phyloP scores from a whole-genome alignment of 2,329 filamentous ascomycete genomes.

The Fusarium caatingaense region DNA sequence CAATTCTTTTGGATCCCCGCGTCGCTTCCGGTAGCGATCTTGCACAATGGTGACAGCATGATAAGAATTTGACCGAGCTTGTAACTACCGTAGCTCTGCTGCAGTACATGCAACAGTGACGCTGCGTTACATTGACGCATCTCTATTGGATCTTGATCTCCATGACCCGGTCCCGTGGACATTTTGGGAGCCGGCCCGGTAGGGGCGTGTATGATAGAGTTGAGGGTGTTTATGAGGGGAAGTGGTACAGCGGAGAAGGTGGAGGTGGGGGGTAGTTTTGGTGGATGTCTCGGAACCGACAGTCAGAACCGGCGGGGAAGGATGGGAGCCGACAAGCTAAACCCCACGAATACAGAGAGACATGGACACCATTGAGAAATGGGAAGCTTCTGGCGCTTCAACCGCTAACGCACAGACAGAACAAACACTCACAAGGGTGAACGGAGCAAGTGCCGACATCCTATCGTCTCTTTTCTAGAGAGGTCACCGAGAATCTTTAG shows the following conservation, averaged over 20 bases:
- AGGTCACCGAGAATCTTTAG: conserved; percentile 15
- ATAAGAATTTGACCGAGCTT: conserved; percentile 28
- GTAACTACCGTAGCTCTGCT: background rate
- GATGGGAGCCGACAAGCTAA: conserved; percentile 22
- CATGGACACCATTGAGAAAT: conserved; percentile 10
- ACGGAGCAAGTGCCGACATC: conserved; percentile 8
- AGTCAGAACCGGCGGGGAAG: conserved; percentile 21
- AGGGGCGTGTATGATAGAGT: conserved; percentile 28
- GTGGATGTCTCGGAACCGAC: conserved; percentile 24
- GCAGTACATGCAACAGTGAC: conserved; percentile 9
- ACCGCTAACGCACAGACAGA: conserved; percentile 8
- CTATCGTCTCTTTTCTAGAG: background rate
- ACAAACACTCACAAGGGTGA: background rate
- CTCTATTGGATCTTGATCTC: conserved; percentile 8
- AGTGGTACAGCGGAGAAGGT: background rate
- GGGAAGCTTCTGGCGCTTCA: conserved; percentile 34
- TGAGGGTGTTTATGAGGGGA: conserved; percentile 27
- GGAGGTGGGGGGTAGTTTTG: background rate
- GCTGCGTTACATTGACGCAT: conserved; percentile 1
- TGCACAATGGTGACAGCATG: conserved; percentile 27
- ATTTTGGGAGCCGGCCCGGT: conserved; percentile 37
- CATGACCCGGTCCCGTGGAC: conserved; percentile 26
- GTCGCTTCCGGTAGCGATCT: conserved; percentile 27
- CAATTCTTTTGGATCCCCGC: conserved; percentile 14
- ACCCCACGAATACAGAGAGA: conserved; percentile 10